A percentile compares a stretch with the other conserved stretches of the same genome.
These are phyloP conservation scores for Russula virescens DNA, from an alignment of 768 basidiomycete genomes.

Conservation along the genomic window DNA sequence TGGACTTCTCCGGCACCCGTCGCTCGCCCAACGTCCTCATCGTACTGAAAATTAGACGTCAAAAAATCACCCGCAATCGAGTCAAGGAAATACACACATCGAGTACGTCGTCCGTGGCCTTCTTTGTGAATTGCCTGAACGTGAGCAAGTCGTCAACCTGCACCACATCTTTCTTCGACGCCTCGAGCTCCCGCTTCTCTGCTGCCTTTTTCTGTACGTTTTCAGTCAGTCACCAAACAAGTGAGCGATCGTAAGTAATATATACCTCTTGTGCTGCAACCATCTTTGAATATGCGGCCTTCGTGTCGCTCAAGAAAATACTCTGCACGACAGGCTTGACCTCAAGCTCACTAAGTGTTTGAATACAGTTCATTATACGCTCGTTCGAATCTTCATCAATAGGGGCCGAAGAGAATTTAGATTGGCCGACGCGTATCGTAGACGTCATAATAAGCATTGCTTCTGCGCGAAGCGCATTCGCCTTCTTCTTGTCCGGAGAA, in stretches of 20 bases:
- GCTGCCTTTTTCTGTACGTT: conserved; percentile 69
- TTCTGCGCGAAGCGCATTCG: conserved; percentile 83
- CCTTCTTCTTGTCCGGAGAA: conserved; percentile 42
- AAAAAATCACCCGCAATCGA: neutral
- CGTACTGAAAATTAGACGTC: conserved; percentile 51
- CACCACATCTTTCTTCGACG: conserved; percentile 56
- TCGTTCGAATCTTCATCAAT: conserved; percentile 99
- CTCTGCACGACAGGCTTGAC: conserved; percentile 51
- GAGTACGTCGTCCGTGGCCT: conserved; percentile 71
- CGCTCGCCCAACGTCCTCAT: conserved; percentile 81
- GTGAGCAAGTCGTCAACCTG: conserved; percentile 91
- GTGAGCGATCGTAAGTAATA: neutral
- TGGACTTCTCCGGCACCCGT: conserved; percentile 79
- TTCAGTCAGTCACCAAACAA: neutral
- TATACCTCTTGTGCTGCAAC: conserved; percentile 86
- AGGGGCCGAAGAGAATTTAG: conserved; percentile 87
- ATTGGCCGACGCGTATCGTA: conserved; percentile 93
- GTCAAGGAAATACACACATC: conserved; percentile 40
- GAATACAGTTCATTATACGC: conserved; percentile 93
- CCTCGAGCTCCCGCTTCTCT: conserved; percentile 86
- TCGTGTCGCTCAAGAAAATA: conserved; percentile 81
- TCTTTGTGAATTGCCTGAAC: conserved; percentile 96
- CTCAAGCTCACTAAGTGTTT: conserved; percentile 80
- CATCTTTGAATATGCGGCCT: conserved; percentile 91
- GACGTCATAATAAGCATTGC: conserved; percentile 99